phyloP scores from a whole-genome alignment of 306 rosid genomes.

The Bauhinia variegata region DNA sequence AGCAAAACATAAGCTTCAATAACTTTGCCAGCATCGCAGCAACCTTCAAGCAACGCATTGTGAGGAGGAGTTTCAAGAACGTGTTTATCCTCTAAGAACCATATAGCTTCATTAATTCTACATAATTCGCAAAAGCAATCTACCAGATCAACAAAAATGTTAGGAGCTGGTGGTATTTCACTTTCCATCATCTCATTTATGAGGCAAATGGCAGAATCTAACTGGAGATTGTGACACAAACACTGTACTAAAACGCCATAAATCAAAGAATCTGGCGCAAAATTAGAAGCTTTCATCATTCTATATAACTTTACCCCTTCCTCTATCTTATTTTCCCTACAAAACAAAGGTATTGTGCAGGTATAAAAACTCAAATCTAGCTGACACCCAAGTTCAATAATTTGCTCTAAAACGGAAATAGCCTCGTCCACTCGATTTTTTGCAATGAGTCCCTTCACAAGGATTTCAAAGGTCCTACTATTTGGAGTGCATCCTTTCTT shows the following conservation, averaged over 20 bases:
- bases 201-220: constrained; percentile 55
- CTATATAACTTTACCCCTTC: constrained; percentile 60
- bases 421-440: constrained; percentile 68
- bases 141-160: constrained; percentile 48
- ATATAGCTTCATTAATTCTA: constrained; percentile 65
- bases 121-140: constrained; percentile 62
- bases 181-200: constrained; percentile 57
- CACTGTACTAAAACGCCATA: constrained; percentile 59
- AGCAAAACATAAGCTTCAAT: constrained; percentile 54
- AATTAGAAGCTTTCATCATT: constrained; percentile 70
- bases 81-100: constrained; percentile 62
- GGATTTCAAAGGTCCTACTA: constrained; percentile 66
- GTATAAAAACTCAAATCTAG: constrained; percentile 67
- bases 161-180: constrained; percentile 41
- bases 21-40: constrained; percentile 62
- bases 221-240: constrained; percentile 59
- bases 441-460: constrained; percentile 57
- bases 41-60: constrained; percentile 76
- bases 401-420: constrained; percentile 49
- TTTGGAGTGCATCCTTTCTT: constrained; percentile 80
- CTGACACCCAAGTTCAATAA: constrained; percentile 48
- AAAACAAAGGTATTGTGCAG: constrained; percentile 66
- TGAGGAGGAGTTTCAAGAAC: constrained; percentile 63
- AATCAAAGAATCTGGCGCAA: constrained; percentile 48
- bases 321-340: constrained; percentile 59